phyloP scores from a whole-genome alignment of 2,329 filamentous ascomycete species.

The Lizonia empirigonia region DNA sequence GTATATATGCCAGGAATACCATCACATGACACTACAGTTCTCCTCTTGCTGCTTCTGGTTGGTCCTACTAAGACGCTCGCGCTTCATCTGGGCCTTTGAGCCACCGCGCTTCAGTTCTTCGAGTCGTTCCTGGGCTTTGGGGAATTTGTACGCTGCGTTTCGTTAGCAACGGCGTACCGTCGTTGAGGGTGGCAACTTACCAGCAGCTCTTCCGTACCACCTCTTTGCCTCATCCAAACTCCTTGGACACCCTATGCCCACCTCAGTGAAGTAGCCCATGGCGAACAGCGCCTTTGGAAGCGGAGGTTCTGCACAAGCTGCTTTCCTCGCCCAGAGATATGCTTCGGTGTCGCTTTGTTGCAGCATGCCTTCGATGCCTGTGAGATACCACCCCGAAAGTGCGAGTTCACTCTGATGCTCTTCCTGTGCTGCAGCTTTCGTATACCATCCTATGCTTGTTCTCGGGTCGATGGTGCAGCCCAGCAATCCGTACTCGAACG shows the following conservation, averaged over 20 bases:
- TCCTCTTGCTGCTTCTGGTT: constrained; percentile 86
- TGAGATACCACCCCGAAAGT: constrained; percentile 77
- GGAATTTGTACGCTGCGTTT: constrained; percentile 82
- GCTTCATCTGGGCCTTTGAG: constrained; percentile 71
- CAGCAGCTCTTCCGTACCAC: constrained; percentile 97
- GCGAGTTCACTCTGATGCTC: constrained; percentile 87
- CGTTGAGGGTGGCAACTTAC: constrained; percentile 62
- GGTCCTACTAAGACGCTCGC: constrained; percentile 80
- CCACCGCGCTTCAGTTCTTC: constrained; percentile 88
- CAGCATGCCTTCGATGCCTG: constrained; percentile 83
- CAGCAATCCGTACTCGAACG: constrained; percentile 86
- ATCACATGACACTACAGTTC: constrained; percentile 82
- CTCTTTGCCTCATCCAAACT: constrained; percentile 94
- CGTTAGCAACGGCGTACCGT: constrained; percentile 16
- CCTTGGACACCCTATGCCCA: constrained; percentile 84
- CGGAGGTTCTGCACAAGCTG: constrained; percentile 74
- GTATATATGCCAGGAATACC: too few species aligned
- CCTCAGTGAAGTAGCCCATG: constrained; percentile 97
- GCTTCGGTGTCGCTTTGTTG: constrained; percentile 94
- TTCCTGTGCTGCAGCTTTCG: constrained; percentile 84
- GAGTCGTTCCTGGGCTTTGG: constrained; percentile 87
- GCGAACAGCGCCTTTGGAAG: constrained; percentile 95
- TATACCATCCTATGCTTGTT: constrained; percentile 92
- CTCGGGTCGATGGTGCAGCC: constrained; percentile 83
- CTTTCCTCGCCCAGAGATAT: constrained; percentile 95